A percentile compares a stretch with the other conserved stretches of the same genome.
phyloP scores from a whole-genome alignment of 2,329 filamentous ascomycete species.

The Fonsecaea pedrosoi region DNA sequence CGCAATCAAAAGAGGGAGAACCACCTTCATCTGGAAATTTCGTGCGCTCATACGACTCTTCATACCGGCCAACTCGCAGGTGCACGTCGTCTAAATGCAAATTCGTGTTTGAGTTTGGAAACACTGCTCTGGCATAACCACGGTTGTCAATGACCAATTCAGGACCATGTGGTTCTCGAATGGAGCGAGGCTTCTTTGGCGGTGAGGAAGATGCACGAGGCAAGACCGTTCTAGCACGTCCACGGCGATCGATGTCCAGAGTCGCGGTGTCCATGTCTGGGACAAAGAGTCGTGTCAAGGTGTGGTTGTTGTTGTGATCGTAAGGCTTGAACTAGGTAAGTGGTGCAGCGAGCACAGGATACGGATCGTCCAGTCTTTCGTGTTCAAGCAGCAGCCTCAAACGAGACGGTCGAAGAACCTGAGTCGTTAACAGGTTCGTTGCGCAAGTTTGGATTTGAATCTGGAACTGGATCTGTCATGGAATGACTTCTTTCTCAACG shows the following conservation, averaged over 20 bases:
- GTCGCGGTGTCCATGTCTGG: not conserved
- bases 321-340: not conserved
- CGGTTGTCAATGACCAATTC: conserved; percentile 1
- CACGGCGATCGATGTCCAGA: conserved; percentile 5
- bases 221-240: conserved; percentile 7
- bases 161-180: not conserved
- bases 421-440: not conserved
- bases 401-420: not conserved
- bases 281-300: not conserved
- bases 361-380: not conserved
- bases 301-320: not conserved
- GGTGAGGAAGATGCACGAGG: not conserved
- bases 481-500: not conserved
- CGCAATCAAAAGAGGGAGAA: not conserved
- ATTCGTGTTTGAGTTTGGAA: conserved; percentile 8
- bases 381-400: not conserved
- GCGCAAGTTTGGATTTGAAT: not conserved
- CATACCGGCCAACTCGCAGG: conserved; percentile 14
- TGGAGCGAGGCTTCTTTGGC: not conserved
- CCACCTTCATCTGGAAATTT: conserved; percentile 16
- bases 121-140: conserved; percentile 3
- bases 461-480: not conserved
- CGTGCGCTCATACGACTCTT: conserved; percentile 26
- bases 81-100: not conserved
- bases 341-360: not conserved